Evolutionary conservation across 2,329 filamentous ascomycete species (phyloP).

Genomic region (Rutstroemia sp.): DNA sequence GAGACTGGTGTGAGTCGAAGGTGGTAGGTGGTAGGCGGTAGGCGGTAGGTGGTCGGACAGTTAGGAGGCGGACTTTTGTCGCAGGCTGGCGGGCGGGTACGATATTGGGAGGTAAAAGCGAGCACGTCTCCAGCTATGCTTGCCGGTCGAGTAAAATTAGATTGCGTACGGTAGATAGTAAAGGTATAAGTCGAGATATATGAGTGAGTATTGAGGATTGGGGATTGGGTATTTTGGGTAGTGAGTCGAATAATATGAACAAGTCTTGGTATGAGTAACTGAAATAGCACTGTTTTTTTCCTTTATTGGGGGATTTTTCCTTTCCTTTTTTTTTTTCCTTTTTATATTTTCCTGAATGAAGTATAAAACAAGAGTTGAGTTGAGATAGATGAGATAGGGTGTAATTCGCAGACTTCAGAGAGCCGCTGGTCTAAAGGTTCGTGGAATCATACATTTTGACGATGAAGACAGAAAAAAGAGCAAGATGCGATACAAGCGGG

Average conservation of each 20-base stretch:
- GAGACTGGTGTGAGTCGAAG: background rate
- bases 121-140: too few species aligned
- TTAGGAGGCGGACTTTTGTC: background rate
- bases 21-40: background rate
- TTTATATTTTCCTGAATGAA: background rate
- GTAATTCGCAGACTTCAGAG: slow-evolving; percentile 26
- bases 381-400: slow-evolving; percentile 5
- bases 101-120: background rate
- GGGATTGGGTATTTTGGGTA: background rate
- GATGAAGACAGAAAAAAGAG: slow-evolving; percentile 14
- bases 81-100: background rate
- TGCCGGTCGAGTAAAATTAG: too few species aligned
- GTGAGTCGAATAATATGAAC: background rate
- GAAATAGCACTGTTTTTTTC: background rate
- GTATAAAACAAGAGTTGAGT: background rate
- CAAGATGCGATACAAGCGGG: slow-evolving; percentile 15
- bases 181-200: too few species aligned
- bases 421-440: slow-evolving; percentile 24
- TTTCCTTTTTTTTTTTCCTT: background rate
- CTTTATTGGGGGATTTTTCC: background rate
- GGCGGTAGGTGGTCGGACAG: background rate
- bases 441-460: slow-evolving; percentile 26
- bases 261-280: background rate
- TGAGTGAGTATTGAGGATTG: too few species aligned
- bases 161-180: too few species aligned